A percentile compares a stretch with the other conserved stretches of the same genome.
phyloP scores from a whole-genome alignment of 768 basidiomycete genomes.

The Grammothele lineata region DNA sequence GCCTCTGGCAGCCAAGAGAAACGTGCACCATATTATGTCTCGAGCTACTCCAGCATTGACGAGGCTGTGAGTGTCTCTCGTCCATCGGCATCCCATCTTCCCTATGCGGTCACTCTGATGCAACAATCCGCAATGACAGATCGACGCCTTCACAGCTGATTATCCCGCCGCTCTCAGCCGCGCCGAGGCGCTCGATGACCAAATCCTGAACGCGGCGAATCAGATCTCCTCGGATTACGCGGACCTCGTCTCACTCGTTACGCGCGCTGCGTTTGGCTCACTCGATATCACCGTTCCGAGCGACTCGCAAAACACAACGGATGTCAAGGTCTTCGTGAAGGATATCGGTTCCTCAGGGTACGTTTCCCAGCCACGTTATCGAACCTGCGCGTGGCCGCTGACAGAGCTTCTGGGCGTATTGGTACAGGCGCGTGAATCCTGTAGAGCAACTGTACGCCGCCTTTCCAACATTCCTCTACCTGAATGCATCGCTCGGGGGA shows the following conservation, averaged over 20 bases:
- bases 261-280: conserved; percentile 20
- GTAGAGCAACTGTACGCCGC: conserved; percentile 27
- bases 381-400: too few relatives aligned
- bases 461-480: conserved; percentile 25
- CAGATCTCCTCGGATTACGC: conserved; percentile 15
- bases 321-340: conserved; percentile 18
- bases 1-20: conserved; percentile 3
- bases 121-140: conserved; percentile 12
- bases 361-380: too few relatives aligned
- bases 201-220: conserved; percentile 13
- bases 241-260: conserved; percentile 19
- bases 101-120: too few relatives aligned
- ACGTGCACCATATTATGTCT: conserved; percentile 12
- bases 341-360: conserved; percentile 8
- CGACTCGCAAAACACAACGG: conserved; percentile 14
- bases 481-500: conserved; percentile 24
- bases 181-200: conserved; percentile 15
- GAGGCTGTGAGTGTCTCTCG: neutral
- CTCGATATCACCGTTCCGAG: conserved; percentile 20
- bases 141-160: conserved; percentile 15
- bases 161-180: conserved; percentile 14
- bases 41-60: neutral
- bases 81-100: too few relatives aligned
- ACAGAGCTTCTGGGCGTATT: too few relatives aligned
- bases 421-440: conserved; percentile 24